Conservation (phyloP, 306 rosid species). For the Erythrophleum fordii region DNA sequence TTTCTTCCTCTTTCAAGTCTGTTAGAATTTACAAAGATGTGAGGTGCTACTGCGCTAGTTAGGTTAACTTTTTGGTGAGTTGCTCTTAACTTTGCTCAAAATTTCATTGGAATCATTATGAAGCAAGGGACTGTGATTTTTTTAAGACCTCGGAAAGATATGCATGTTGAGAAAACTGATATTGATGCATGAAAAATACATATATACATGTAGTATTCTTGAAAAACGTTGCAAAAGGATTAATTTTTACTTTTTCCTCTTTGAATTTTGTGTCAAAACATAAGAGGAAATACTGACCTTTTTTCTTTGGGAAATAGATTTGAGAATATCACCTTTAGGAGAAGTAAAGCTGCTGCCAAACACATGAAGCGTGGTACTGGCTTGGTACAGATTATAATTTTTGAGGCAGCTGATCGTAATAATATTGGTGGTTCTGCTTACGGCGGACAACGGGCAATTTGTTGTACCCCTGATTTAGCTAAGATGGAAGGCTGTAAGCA, state of each 20-base stretch:
- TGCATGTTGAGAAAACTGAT: not conserved
- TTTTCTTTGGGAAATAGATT: conserved; percentile 51
- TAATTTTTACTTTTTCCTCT: not conserved
- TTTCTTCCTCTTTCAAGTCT: not conserved
- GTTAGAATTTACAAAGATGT: not conserved
- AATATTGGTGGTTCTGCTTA: conserved; percentile 96
- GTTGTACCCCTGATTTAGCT: conserved; percentile 94
- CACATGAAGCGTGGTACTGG: conserved; percentile 52
- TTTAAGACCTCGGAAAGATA: not conserved
- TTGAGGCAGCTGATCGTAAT: conserved; percentile 93
- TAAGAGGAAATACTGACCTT: conserved; percentile 38
- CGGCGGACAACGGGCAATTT: conserved; percentile 94
- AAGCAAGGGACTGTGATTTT: not conserved
- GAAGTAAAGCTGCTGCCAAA: conserved; percentile 63
- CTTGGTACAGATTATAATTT: conserved; percentile 72
- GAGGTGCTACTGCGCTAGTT: conserved; percentile 3
- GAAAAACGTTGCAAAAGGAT: conserved; percentile 4
- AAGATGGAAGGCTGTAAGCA: conserved; percentile 90
- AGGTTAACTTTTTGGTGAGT: conserved; percentile 14
- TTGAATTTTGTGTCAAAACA: conserved; percentile 11
- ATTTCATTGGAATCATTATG: conserved; percentile 22
- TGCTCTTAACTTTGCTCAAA: not conserved
- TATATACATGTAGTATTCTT: conserved; percentile 28
- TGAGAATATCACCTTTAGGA: conserved; percentile 79
- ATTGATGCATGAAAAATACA: conserved; percentile 7